Percentiles rank a stretch among this genome's conserved stretches.
phyloP scores from a whole-genome alignment of 305 asterid genomes.

The Fraxinus ornus region DNA sequence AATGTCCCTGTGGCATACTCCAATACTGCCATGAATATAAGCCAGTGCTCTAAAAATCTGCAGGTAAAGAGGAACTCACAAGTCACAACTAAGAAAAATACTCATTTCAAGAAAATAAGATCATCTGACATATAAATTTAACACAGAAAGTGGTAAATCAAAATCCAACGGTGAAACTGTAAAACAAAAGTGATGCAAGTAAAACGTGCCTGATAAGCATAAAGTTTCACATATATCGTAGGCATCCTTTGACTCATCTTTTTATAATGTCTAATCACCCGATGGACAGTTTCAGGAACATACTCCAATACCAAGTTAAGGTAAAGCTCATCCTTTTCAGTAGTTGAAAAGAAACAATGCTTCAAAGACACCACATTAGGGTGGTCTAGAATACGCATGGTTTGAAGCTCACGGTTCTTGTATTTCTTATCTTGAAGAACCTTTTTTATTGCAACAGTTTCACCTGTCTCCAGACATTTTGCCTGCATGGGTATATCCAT shows the following conservation, averaged over 20 bases:
- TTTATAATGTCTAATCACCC: conserved; percentile 76
- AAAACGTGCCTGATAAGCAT: conserved; percentile 61
- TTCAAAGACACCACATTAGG: conserved; percentile 66
- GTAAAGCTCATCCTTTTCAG: conserved; percentile 72
- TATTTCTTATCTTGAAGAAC: conserved; percentile 87
- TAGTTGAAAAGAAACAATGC: conserved; percentile 80
- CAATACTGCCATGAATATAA: conserved; percentile 72
- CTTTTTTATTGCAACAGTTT: conserved; percentile 83
- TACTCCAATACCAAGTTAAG: conserved; percentile 83
- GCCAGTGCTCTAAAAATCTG: conserved; percentile 78
- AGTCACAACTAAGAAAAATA: not conserved
- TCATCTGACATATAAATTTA: no score
- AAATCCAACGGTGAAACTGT: no score
- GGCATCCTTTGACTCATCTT: conserved; percentile 86
- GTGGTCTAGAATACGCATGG: conserved; percentile 81
- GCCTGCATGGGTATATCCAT: conserved; percentile 45
- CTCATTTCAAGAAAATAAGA: no score
- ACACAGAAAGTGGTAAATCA: no score
- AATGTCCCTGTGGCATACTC: conserved; percentile 91
- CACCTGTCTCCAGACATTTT: conserved; percentile 79
- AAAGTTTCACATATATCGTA: conserved; percentile 68
- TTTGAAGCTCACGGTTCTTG: conserved; percentile 86
- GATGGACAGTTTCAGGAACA: conserved; percentile 80
- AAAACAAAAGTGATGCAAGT: conserved; percentile 8
- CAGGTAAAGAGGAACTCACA: not conserved